Evolutionary conservation across 2,329 filamentous ascomycete genomes (phyloP).

Genomic region (Microcyclosporella mali): DNA sequence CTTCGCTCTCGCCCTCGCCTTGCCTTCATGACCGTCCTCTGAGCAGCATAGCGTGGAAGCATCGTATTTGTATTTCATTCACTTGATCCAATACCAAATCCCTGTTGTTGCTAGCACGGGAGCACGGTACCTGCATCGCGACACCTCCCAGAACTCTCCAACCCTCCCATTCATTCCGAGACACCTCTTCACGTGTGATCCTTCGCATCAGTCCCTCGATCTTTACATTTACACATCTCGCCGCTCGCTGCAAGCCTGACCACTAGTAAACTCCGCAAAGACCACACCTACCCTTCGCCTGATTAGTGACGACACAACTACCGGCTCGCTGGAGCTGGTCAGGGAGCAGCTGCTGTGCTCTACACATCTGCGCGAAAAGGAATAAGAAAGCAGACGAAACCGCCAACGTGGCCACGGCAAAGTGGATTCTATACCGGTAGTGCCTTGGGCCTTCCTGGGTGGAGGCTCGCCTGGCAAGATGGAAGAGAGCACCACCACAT

Average conservation of each 20-base stretch:
- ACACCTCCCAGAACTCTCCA: not conserved
- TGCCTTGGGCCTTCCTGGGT: conserved; percentile 28
- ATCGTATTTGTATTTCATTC: conserved; percentile 6
- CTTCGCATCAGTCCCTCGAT: not conserved
- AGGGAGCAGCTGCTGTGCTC: too few species aligned
- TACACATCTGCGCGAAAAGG: too few species aligned
- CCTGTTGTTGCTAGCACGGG: not conserved
- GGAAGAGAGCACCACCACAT: conserved; percentile 18
- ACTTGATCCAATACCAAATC: not conserved
- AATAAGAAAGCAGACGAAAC: conserved; percentile 2
- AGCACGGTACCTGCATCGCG: conserved; percentile 11
- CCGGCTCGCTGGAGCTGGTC: not conserved
- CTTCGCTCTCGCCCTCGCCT: conserved; percentile 1
- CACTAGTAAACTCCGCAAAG: not conserved
- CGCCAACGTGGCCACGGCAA: conserved; percentile 15
- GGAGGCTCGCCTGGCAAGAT: conserved; percentile 8
- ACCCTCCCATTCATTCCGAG: conserved; percentile 11
- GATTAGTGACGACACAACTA: conserved; percentile 4
- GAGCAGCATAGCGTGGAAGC: conserved; percentile 10
- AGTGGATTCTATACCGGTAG: conserved; percentile 31
- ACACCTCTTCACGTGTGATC: conserved; percentile 16
- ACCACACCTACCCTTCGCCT: conserved; percentile 2
- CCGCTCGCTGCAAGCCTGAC: conserved; percentile 3
- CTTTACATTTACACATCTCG: conserved; percentile 3
- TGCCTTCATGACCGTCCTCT: not conserved